Conservation (phyloP, 129 eudicot genomes). For the Helianthus tuberosus region DNA sequence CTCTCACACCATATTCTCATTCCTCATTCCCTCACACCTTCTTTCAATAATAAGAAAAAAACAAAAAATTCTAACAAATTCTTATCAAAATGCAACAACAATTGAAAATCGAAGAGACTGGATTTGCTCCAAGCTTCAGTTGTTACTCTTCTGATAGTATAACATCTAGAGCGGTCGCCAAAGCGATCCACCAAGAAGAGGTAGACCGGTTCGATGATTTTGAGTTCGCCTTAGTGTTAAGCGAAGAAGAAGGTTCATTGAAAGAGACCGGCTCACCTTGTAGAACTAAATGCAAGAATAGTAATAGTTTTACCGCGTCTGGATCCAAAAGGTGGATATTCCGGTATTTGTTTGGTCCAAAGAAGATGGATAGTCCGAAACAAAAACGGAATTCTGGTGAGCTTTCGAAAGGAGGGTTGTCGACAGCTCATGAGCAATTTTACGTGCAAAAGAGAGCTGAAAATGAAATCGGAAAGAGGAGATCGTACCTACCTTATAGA, state of each 20-base stretch:
- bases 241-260: constrained; percentile 14
- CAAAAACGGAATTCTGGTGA: constrained; percentile 32
- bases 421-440: constrained; percentile 40
- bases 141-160: constrained; percentile 39
- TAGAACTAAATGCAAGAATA: constrained; percentile 45
- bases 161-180: constrained; percentile 41
- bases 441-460: constrained; percentile 52
- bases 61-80: background rate
- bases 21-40: background rate
- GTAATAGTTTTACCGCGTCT: constrained; percentile 65
- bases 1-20: background rate
- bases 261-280: constrained; percentile 5
- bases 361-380: constrained; percentile 22
- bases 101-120: constrained; percentile 10
- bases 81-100: constrained; percentile 14
- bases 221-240: constrained; percentile 43
- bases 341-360: constrained; percentile 52
- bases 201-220: constrained; percentile 32
- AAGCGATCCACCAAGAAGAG: constrained; percentile 32
- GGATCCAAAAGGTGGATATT: constrained; percentile 59
- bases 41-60: background rate
- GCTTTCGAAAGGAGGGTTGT: background rate
- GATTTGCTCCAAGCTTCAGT: constrained; percentile 54
- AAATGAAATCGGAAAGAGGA: constrained; percentile 50
- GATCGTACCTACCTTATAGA: constrained; percentile 71